Evolutionary conservation across 257 asterid genomes (phyloP).

Genomic region (Capsicum rhomboideum): DNA sequence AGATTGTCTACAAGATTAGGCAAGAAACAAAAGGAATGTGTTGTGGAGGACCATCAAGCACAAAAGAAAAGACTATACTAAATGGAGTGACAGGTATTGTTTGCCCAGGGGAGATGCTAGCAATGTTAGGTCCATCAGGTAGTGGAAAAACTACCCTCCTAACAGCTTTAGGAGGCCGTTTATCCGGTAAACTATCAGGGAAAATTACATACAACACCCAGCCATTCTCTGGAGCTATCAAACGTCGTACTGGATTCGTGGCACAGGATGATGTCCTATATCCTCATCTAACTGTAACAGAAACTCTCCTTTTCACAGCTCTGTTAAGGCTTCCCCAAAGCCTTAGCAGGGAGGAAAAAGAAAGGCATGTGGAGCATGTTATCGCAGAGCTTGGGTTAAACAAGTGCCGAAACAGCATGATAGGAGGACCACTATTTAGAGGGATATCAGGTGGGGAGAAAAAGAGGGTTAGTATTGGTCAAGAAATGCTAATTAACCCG

Average conservation of each 20-base stretch:
- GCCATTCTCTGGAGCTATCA: conserved; percentile 75
- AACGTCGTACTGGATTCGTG: conserved; percentile 88
- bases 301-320: conserved; percentile 84
- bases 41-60: conserved; percentile 13
- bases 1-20: conserved; percentile 69
- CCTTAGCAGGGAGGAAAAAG: conserved; percentile 49
- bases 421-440: conserved; percentile 81
- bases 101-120: conserved; percentile 87
- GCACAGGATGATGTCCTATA: conserved; percentile 84
- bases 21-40: conserved; percentile 34
- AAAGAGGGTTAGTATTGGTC: conserved; percentile 96
- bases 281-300: conserved; percentile 84
- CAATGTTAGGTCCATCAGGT: conserved; percentile 98
- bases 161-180: conserved; percentile 96
- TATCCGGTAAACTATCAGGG: conserved; percentile 72
- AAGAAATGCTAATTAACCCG: conserved; percentile 93
- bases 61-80: conserved; percentile 68
- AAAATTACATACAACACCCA: conserved; percentile 78
- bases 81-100: conserved; percentile 91
- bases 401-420: conserved; percentile 69
- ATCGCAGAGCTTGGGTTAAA: conserved; percentile 56
- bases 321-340: conserved; percentile 67
- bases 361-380: conserved; percentile 65
- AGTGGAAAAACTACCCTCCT: conserved; percentile 96
- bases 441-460: conserved; percentile 98